A percentile compares a stretch with the other conserved stretches of the same genome.
phyloP scores from a whole-genome alignment of 192 early-diverging fungal genomes.

The Linnemannia hyalina region DNA sequence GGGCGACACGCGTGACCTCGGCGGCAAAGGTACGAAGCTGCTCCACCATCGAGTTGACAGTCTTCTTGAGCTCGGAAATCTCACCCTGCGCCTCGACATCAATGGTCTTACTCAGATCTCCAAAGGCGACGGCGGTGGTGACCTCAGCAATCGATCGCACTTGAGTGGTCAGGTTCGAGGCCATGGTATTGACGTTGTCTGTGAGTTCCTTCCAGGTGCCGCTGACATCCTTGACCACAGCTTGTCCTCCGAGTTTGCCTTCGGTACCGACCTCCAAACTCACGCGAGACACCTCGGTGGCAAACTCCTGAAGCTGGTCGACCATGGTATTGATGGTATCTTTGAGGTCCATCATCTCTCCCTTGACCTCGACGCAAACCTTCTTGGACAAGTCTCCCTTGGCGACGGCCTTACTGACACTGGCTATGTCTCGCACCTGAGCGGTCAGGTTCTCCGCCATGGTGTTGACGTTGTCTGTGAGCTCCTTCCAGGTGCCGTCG shows the following conservation, averaged over 20 bases:
- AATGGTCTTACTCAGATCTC: conserved; percentile 66
- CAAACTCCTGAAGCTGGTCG: conserved; percentile 65
- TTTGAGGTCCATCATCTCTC: conserved; percentile 77
- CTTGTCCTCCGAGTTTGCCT: conserved; percentile 74
- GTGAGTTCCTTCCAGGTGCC: conserved; percentile 77
- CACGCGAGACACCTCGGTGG: conserved; percentile 71
- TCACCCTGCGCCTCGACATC: conserved; percentile 63
- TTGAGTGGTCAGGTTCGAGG: conserved; percentile 69
- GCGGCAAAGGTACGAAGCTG: conserved; percentile 64
- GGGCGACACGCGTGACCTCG: conserved; percentile 64
- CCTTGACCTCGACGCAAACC: conserved; percentile 67
- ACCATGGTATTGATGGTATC: conserved; percentile 76
- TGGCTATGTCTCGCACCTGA: conserved; percentile 25
- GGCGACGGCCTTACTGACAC: too few relatives aligned
- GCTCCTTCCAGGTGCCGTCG: background rate
- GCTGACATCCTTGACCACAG: conserved; percentile 66
- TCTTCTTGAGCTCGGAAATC: conserved; percentile 64
- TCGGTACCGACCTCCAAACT: conserved; percentile 71
- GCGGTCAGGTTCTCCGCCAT: conserved; percentile 60
- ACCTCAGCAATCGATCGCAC: conserved; percentile 70
- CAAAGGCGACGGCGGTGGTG: conserved; percentile 69
- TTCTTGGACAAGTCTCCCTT: conserved; percentile 44
- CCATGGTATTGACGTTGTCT: conserved; percentile 74
- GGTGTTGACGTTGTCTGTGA: conserved; percentile 35
- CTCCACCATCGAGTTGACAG: conserved; percentile 70